Percentiles rank a stretch among this genome's conserved stretches.
These are phyloP conservation scores for Hansenula sp. DNA, from an alignment of 1,139 yeast species.

Conservation along the genomic window DNA sequence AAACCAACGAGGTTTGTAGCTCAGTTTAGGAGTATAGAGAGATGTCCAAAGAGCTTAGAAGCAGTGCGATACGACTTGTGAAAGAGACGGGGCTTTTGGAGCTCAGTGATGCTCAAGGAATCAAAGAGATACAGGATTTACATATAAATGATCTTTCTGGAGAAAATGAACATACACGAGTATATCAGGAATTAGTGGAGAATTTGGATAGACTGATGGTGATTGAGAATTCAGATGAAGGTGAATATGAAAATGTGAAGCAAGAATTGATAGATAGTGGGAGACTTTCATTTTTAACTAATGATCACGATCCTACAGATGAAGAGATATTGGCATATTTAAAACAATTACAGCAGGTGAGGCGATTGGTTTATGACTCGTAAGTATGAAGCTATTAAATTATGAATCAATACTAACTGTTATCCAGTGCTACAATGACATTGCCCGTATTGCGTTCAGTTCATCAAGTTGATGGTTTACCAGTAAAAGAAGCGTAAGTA, in stretches of 20 bases:
- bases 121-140: not conserved
- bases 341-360: constrained; percentile 8
- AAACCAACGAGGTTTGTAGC: not conserved
- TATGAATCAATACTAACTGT: not conserved
- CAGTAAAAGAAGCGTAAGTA: constrained; percentile 12
- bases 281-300: not conserved
- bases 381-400: not conserved
- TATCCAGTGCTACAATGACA: constrained; percentile 11
- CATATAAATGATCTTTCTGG: not conserved
- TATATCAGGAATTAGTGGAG: constrained; percentile 13
- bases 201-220: constrained; percentile 15
- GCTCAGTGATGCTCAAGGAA: not conserved
- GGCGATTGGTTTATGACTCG: constrained; percentile 14
- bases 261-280: constrained; percentile 1
- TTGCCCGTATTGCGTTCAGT: constrained; percentile 22
- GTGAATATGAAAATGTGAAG: not conserved
- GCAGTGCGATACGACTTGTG: not conserved
- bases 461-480: constrained; percentile 22
- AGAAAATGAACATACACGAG: constrained; percentile 6
- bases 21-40: not conserved
- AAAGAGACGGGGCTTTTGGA: not conserved
- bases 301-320: constrained; percentile 2
- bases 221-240: constrained; percentile 1
- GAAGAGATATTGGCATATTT: constrained; percentile 7
- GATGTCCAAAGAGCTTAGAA: constrained; percentile 1